A percentile compares a stretch with the other conserved stretches of the same genome.
Conservation (phyloP, 495 filamentous ascomycete species). For the Penicillium egyptiacum region DNA sequence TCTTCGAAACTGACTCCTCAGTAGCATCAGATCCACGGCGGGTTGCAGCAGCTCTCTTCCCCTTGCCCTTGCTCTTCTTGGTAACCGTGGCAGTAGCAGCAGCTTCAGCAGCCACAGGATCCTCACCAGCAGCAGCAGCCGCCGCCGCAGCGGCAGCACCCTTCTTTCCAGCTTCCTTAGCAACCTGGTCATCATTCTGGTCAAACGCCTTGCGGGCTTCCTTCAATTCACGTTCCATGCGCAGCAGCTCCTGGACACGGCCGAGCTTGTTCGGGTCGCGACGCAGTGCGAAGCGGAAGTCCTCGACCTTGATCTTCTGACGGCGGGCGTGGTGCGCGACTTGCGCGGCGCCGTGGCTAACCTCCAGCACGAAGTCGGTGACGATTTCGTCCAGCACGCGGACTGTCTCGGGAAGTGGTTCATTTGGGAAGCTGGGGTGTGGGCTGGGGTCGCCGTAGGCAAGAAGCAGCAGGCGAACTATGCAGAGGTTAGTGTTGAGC, state of each 20-base stretch:
- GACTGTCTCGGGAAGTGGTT: conserved; percentile 78
- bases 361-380: conserved; percentile 84
- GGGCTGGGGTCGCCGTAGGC: conserved; percentile 75
- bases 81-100: conserved; percentile 22
- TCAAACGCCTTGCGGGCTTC: conserved; percentile 71
- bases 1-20: conserved; percentile 45
- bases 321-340: conserved; percentile 78
- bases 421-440: conserved; percentile 41
- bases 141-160: conserved; percentile 14
- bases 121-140: conserved; percentile 15
- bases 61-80: conserved; percentile 46
- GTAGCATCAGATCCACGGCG: conserved; percentile 45
- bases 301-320: conserved; percentile 96
- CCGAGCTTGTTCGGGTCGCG: conserved; percentile 82
- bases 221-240: conserved; percentile 77
- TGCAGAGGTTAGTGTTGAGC: conserved; percentile 7
- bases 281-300: conserved; percentile 90
- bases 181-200: conserved; percentile 51
- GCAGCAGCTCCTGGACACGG: conserved; percentile 82
- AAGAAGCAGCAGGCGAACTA: conserved; percentile 79
- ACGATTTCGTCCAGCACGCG: conserved; percentile 90
- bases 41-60: conserved; percentile 34
- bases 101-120: conserved; percentile 24
- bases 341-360: conserved; percentile 83
- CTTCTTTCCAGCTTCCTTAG: conserved; percentile 45